Evolutionary conservation across 306 rosid genomes (phyloP), one percentile per base, ranked within the genome.

Genomic region (Corylus avellana): DNA sequence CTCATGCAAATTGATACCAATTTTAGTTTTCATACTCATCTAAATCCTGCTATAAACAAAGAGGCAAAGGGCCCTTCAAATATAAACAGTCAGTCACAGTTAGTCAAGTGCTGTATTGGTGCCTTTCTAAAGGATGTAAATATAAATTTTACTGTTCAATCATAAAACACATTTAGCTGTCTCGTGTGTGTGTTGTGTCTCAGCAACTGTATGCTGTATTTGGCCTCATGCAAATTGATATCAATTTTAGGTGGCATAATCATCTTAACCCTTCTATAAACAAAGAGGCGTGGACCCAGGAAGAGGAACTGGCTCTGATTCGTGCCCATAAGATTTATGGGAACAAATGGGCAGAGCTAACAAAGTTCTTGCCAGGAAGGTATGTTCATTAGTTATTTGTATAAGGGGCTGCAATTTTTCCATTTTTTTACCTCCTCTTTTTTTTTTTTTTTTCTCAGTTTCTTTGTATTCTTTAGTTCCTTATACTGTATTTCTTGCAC

Each of bases 231-330:
- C 70, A 16, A 78, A 75, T 56, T 77, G 75, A 64, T 47, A 79
- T 78, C 56, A 72, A 66, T 71, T 78, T 63, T 75, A 96, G 99
- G 93, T 96, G 99, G 99, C 99, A 96, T 76, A 96, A 96, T 90
- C 99, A 96, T 85, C 97, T 96, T 75, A 96, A 96, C 86, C 99
- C 99, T 77, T 74, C 89, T 62, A 96, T 96, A 89, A 96, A 96
- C 85, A 93, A 91, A 87, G 97, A 96, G 78, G 98, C 99, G 83
- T 96, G 99, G 99, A 93, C 98, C 5, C 94, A 90, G 82, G 99
- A 96, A 58, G 99, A 96, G 82, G 99, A 96, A 87, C 75, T 96
- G 75, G 96, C 97, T 84, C 84, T 96, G 70, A 90, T 96, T 72
- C 97, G 91, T 49, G 99, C 98, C 51, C 99, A 96, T 91, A 93